Percentiles rank a stretch among this genome's conserved stretches.
These are phyloP conservation scores for Lomentospora prolificans DNA, from an alignment of 2,329 filamentous ascomycete genomes.

Conservation along the genomic window DNA sequence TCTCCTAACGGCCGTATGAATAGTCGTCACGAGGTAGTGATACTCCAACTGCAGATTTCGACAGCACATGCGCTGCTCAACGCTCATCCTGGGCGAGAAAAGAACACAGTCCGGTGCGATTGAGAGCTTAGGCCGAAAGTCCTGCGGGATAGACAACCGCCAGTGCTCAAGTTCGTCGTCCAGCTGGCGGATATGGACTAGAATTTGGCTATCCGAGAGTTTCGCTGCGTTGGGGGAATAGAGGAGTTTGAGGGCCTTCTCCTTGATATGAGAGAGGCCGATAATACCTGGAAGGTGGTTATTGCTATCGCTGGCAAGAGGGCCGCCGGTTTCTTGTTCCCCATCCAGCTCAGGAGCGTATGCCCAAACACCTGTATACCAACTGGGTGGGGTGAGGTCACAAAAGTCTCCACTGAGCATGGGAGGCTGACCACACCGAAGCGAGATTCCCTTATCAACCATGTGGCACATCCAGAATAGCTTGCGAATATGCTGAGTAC, in stretches of 20 bases:
- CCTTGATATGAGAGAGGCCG: conserved; percentile 39
- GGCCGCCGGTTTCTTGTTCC: neutral
- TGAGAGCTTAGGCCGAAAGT: conserved; percentile 37
- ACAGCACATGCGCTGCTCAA: conserved; percentile 25
- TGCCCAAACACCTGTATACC: conserved; percentile 28
- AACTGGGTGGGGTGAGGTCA: conserved; percentile 37
- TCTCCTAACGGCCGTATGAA: conserved; percentile 44
- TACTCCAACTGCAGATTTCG: conserved; percentile 44
- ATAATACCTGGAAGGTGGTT: conserved; percentile 14
- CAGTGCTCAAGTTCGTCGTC: conserved; percentile 47
- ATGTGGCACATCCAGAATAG: conserved; percentile 47
- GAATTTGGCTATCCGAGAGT: conserved; percentile 43
- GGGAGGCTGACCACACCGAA: conserved; percentile 43
- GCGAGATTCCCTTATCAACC: conserved; percentile 44
- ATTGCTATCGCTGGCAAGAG: neutral
- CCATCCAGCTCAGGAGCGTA: conserved; percentile 16
- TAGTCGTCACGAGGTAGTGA: conserved; percentile 42
- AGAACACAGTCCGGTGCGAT: conserved; percentile 19
- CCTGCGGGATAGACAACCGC: conserved; percentile 35
- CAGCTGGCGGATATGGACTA: conserved; percentile 44
- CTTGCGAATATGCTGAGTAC: conserved; percentile 24
- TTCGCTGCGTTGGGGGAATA: conserved; percentile 37
- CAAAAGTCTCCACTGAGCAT: conserved; percentile 40
- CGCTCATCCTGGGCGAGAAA: neutral
- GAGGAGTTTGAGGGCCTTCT: conserved; percentile 34